A percentile compares a stretch with the other conserved stretches of the same genome.
These are phyloP conservation scores for Cylindrodendrum hubeiense DNA, from an alignment of 2,329 filamentous ascomycete genomes.

Conservation along the genomic window DNA sequence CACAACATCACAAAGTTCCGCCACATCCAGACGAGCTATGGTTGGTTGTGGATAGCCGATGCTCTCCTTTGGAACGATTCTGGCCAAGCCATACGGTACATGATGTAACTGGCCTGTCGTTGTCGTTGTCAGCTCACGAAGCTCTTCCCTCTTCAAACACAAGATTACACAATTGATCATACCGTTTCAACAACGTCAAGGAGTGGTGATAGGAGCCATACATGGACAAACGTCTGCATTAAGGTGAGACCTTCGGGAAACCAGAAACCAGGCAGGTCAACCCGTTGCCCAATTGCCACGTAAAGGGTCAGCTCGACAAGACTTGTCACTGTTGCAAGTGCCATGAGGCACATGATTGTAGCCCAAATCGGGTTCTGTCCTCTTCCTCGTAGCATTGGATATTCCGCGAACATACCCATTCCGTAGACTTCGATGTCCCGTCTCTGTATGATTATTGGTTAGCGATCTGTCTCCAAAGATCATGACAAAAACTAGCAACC, in stretches of 20 bases:
- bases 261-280: conserved; percentile 34
- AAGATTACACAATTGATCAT: not conserved
- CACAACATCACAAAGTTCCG: conserved; percentile 9
- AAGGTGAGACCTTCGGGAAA: conserved; percentile 27
- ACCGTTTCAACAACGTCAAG: conserved; percentile 42
- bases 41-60: conserved; percentile 9
- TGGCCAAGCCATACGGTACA: conserved; percentile 1
- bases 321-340: conserved; percentile 14
- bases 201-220: conserved; percentile 38
- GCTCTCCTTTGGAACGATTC: not conserved
- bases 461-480: not conserved
- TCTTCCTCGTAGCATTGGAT: conserved; percentile 19
- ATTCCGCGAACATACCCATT: conserved; percentile 28
- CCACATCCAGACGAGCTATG: conserved; percentile 24
- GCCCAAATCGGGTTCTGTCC: conserved; percentile 12
- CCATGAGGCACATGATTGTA: conserved; percentile 17
- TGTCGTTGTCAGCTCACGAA: not conserved
- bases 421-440: conserved; percentile 34
- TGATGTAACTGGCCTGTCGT: conserved; percentile 4
- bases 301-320: conserved; percentile 20
- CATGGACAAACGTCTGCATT: conserved; percentile 26
- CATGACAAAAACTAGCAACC: not conserved
- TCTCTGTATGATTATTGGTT: conserved; percentile 21
- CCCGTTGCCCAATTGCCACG: conserved; percentile 12
- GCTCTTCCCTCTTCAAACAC: not conserved